phyloP scores from a whole-genome alignment of 495 filamentous ascomycete species.

The Sordaria brevicollis region DNA sequence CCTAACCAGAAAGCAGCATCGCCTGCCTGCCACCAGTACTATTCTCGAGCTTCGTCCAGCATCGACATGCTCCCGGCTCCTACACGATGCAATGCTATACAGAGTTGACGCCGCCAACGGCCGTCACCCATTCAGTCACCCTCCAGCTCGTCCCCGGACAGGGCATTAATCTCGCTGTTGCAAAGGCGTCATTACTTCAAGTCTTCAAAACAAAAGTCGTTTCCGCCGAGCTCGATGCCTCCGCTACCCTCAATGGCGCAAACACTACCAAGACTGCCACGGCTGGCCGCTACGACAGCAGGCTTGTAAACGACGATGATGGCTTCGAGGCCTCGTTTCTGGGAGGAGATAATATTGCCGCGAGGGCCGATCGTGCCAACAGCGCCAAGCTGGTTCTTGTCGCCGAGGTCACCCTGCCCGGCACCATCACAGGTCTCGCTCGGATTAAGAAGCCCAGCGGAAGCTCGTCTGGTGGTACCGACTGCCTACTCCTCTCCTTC shows the following conservation, averaged over 20 bases:
- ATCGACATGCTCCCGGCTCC: slow-evolving; percentile 16
- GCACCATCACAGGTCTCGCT: slow-evolving; percentile 72
- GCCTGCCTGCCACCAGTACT: background rate
- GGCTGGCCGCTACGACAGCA: slow-evolving; percentile 29
- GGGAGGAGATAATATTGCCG: slow-evolving; percentile 41
- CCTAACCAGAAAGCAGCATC: background rate
- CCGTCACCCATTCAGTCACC: slow-evolving; percentile 77
- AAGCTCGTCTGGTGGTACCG: slow-evolving; percentile 55
- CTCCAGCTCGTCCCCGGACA: slow-evolving; percentile 66
- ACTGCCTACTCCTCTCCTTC: slow-evolving; percentile 73
- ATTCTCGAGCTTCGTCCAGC: background rate
- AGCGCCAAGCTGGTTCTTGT: slow-evolving; percentile 75
- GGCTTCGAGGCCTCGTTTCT: slow-evolving; percentile 50
- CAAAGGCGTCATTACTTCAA: slow-evolving; percentile 83
- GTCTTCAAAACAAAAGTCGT: slow-evolving; percentile 57
- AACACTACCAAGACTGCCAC: slow-evolving; percentile 11
- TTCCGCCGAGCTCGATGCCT: slow-evolving; percentile 41
- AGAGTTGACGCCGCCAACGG: slow-evolving; percentile 83
- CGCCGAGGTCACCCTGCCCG: slow-evolving; percentile 69
- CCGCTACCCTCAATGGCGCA: slow-evolving; percentile 6
- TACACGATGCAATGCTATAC: slow-evolving; percentile 60
- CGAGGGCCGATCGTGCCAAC: slow-evolving; percentile 46
- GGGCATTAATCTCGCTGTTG: slow-evolving; percentile 75
- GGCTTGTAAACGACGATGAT: slow-evolving; percentile 44
- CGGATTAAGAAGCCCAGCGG: slow-evolving; percentile 58